Evolutionary conservation across 2,329 filamentous ascomycete genomes (phyloP), one percentile per base, ranked within the genome.

Genomic region (Verticillium nonalfalfae): DNA sequence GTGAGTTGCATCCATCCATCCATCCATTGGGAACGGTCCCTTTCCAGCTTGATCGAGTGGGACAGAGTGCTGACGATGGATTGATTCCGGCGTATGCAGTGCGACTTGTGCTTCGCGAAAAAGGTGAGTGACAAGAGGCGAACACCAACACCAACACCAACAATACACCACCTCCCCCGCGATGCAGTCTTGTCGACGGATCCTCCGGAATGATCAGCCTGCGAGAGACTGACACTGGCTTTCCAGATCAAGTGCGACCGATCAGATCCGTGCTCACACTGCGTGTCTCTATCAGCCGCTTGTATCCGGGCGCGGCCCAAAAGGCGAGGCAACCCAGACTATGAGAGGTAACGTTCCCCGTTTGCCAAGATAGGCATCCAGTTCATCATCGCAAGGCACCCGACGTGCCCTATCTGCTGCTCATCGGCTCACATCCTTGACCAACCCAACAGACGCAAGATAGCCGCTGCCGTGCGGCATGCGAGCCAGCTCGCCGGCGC

Each of bases 171-270:
- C 56, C 21, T 34, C 11, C 33, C 55, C 54, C 54, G 14, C 7
- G n/a, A 15, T 35, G 21, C 26, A 21, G 35, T 21, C 14, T 4
- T 18, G 45, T 21, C 45, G 6, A 18, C 18, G 45, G 45, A 52
- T 52, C 45, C 21, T 18, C 3, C 45, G 18, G 18, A 52, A 9
- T 52, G 2, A 2, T 5, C 26, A 5, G 13, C 14, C 39, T n/a
- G 9, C 31, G 4, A 21, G 11, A 21, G 18, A 14, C 54, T 15
- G 34, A 31, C 13, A 31, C 18, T 40, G 13, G n/a, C 21, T 21
- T 15, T 35, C 11, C 21, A 58, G 57, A 58, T 58, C 39, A 58
- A 58, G 45, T 58, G 57, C 39, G 57, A 58, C 57, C 40, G 57
- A 50, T 39, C 40, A 50, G 57, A 58, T 11, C 57, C 57, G 34